A percentile compares a stretch with the other conserved stretches of the same genome.
Evolutionary conservation across 139 green algal species (phyloP).

Genomic region (Diplosphaera chodatii): DNA sequence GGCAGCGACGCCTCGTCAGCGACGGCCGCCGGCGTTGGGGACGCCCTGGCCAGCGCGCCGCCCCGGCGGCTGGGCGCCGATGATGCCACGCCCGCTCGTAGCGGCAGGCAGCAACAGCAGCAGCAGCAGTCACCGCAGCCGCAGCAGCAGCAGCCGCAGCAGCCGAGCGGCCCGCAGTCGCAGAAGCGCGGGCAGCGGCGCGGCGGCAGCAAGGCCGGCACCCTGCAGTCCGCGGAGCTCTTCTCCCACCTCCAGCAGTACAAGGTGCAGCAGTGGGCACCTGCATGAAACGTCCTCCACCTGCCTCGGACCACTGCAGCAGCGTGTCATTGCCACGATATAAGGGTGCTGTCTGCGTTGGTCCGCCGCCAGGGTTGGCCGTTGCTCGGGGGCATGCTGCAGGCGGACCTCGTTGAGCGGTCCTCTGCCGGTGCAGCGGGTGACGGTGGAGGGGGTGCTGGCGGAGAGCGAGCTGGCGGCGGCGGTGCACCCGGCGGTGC

Average conservation of each 20-base stretch:
- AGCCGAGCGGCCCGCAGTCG: no score
- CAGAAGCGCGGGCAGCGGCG: neutral
- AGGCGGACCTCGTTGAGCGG: no score
- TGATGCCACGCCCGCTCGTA: neutral
- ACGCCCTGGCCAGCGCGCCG: neutral
- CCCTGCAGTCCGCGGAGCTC: slow-evolving; percentile 48
- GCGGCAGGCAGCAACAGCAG: neutral
- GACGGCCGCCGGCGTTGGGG: neutral
- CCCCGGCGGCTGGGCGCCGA: neutral
- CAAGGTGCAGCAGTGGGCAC: slow-evolving; percentile 14
- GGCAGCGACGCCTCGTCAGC: neutral
- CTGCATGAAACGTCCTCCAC: no score
- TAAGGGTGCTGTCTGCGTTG: no score
- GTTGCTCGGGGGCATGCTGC: no score
- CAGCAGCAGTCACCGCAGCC: neutral
- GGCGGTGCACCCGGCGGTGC: slow-evolving; percentile 59
- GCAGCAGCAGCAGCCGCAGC: neutral
- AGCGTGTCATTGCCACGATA: no score
- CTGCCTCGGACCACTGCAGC: no score
- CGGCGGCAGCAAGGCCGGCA: neutral
- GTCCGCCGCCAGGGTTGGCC: no score
- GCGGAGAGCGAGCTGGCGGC: slow-evolving; percentile 11
- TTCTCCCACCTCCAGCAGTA: slow-evolving; percentile 83
- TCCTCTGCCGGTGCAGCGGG: no score
- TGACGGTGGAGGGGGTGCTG: slow-evolving; percentile 19